Base-by-base conservation (phyloP, 371 early-diverging fungal species). In the Mucor circinelloides region DNA sequence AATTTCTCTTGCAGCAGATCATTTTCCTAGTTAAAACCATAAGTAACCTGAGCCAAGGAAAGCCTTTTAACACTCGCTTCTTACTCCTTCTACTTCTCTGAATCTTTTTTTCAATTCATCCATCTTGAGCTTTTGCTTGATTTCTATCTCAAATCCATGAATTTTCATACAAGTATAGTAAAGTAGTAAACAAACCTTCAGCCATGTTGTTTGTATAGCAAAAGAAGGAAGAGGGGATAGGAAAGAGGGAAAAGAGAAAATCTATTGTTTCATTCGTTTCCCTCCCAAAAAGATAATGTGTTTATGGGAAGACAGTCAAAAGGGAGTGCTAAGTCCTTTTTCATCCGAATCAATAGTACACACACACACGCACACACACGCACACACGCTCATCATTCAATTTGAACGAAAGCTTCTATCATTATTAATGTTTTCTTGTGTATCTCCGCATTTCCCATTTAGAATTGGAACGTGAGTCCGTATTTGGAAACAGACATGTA, bases 21-120 rank as follows among this genome's bases (percentile, higher is more conserved):
- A 67, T 85, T 82, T 63, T 84, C 81, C 82, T 84, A 58, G 13
- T 36, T 28, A 31, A 42, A 19, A 42, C 9, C 27, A 50, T 63
- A 19, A 8, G 40, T 58, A 48, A 59, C 21, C 17, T 15, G 12
- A 59, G 17, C 56, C 4, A 56, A 17, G 3, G 13, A 8, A 31
- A 36, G 30, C 3, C 30, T 17, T 3, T 56, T 19, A 27, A 56
- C 10, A 8, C 6, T n/a, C 28, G 28, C 13, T 59, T 17, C 66
- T 67, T 82, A 88, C 89, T 61, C 82, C 83, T 81, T 89, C 89
- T 69, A 86, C 87, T 52, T 81, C 81, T 40, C 84, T 78, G 63
- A 81, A 85, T 67, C 85, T 79, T 66, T 81, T 85, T 68, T 86
- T 89, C 17, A 89, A 79, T 31, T 87, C 85, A 62, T 79, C 85